Percentiles rank a stretch among this genome's conserved stretches.
phyloP scores from a whole-genome alignment of 75 land plant genomes.

The Isoetes taiwanensis region DNA sequence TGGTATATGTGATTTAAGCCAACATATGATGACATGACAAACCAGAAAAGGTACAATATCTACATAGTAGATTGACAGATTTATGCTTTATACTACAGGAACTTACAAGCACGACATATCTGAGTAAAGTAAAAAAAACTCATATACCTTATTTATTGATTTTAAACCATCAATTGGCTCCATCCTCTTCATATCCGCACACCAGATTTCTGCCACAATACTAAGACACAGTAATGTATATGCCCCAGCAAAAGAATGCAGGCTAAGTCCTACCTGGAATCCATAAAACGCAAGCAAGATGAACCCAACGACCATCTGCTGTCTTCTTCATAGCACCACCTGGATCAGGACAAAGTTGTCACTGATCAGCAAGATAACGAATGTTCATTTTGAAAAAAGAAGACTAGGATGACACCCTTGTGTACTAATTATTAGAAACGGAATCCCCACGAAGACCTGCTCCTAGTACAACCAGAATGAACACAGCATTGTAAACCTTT shows the following conservation, averaged over 20 bases:
- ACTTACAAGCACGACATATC: too few relatives aligned
- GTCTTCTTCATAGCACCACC: conserved; percentile 96
- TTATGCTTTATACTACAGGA: too few relatives aligned
- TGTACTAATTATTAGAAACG: too few relatives aligned
- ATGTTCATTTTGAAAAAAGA: too few relatives aligned
- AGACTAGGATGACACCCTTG: too few relatives aligned
- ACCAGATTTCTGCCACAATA: conserved; percentile 56
- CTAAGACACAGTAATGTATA: neutral
- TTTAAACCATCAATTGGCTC: conserved; percentile 90
- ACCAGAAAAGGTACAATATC: neutral
- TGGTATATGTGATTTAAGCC: too few relatives aligned
- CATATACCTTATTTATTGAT: conserved; percentile 64
- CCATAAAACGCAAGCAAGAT: conserved; percentile 97
- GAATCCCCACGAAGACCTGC: too few relatives aligned
- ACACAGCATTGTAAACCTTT: conserved; percentile 26
- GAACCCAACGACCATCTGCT: conserved; percentile 93
- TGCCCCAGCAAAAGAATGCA: neutral
- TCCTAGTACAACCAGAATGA: neutral
- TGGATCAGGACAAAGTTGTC: neutral
- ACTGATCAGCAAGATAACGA: too few relatives aligned
- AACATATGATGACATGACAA: too few relatives aligned
- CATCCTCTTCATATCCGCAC: conserved; percentile 75
- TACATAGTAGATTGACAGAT: too few relatives aligned
- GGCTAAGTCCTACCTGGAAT: conserved; percentile 61
- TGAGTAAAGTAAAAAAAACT: too few relatives aligned